phyloP scores from a whole-genome alignment of 2,329 filamentous ascomycete genomes.

The Tolypocladium guangdongense region DNA sequence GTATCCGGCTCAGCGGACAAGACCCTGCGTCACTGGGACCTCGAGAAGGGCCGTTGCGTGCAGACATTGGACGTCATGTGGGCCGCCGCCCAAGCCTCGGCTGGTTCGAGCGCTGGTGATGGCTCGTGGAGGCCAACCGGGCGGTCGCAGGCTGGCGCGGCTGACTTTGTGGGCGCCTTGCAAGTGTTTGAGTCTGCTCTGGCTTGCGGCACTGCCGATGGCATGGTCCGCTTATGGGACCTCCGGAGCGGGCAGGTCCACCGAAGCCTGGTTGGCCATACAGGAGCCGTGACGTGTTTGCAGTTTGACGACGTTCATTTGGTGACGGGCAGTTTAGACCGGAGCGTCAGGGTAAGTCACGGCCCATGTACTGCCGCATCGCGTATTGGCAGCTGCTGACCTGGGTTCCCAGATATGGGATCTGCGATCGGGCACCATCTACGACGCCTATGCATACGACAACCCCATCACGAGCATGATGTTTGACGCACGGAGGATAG shows the following conservation, averaged over 20 bases:
- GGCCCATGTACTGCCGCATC: background rate
- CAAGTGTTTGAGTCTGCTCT: slow-evolving; percentile 95
- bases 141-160: slow-evolving; percentile 50
- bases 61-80: slow-evolving; percentile 97
- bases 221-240: slow-evolving; percentile 96
- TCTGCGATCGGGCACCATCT: slow-evolving; percentile 87
- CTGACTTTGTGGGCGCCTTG: slow-evolving; percentile 87
- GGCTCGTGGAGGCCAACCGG: slow-evolving; percentile 63
- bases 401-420: slow-evolving; percentile 73
- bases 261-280: slow-evolving; percentile 88
- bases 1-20: slow-evolving; percentile 97
- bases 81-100: slow-evolving; percentile 84
- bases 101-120: slow-evolving; percentile 51
- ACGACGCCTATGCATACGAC: slow-evolving; percentile 93
- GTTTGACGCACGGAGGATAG: slow-evolving; percentile 86
- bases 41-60: slow-evolving; percentile 92
- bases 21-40: slow-evolving; percentile 93
- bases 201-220: slow-evolving; percentile 92
- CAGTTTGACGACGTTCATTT: slow-evolving; percentile 95
- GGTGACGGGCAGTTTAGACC: slow-evolving; percentile 84
- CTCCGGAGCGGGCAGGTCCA: slow-evolving; percentile 94
- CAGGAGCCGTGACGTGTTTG: slow-evolving; percentile 82
- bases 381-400: background rate
- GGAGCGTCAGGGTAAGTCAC: slow-evolving; percentile 78
- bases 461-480: slow-evolving; percentile 89